phyloP scores from a whole-genome alignment of 2,329 filamentous ascomycete genomes.

The Pseudocercospora fijiensis region DNA sequence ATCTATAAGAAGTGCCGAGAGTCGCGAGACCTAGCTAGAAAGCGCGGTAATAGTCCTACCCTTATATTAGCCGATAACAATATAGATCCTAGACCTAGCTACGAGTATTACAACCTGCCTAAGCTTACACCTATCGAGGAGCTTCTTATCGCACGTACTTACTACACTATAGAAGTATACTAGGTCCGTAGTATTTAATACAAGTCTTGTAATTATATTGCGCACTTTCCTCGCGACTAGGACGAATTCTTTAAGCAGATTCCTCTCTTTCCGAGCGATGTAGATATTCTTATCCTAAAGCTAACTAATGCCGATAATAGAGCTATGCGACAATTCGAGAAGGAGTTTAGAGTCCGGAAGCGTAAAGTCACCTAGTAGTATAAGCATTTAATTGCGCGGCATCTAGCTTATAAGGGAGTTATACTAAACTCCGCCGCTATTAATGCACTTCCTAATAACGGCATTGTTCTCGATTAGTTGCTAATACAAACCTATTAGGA shows the following conservation, averaged over 20 bases:
- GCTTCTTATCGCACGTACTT: background rate
- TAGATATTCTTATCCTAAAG: background rate
- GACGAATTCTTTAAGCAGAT: background rate
- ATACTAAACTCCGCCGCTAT: background rate
- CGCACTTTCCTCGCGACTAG: background rate
- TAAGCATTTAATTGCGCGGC: background rate
- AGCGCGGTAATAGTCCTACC: background rate
- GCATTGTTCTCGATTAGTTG: background rate
- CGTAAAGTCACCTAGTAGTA: background rate
- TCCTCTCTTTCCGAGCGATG: background rate
- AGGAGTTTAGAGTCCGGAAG: background rate
- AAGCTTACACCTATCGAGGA: background rate
- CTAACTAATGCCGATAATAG: background rate
- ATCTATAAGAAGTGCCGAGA: background rate
- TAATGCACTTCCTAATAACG: background rate
- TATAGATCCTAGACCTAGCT: background rate
- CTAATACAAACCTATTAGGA: background rate
- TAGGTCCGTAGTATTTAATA: background rate
- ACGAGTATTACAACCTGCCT: background rate
- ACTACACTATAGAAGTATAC: background rate
- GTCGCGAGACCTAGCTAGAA: background rate
- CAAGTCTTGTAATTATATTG: background rate
- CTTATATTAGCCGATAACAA: background rate
- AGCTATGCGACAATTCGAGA: background rate
- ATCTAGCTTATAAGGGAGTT: background rate